phyloP scores from a whole-genome alignment of 805 yeast genomes.

The Candida sakaeoensis region DNA sequence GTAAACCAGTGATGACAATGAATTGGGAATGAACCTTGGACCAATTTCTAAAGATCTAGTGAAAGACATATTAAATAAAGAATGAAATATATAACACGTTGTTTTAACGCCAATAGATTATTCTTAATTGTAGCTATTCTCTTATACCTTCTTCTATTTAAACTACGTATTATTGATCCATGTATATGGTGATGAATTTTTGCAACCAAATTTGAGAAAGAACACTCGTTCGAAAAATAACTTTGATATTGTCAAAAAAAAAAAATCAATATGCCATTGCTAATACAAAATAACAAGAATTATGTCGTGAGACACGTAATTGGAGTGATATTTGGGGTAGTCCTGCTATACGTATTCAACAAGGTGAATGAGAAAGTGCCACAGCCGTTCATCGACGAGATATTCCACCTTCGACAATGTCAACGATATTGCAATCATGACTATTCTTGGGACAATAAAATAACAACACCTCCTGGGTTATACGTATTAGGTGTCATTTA shows the following conservation, averaged over 20 bases:
- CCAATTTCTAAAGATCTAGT: slow-evolving; percentile 9
- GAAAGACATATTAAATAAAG: slow-evolving; percentile 6
- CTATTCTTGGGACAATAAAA: slow-evolving; percentile 82
- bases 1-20: slow-evolving; percentile 17
- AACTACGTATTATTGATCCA: background rate
- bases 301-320: background rate
- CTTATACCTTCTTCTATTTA: background rate
- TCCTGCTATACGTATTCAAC: slow-evolving; percentile 13
- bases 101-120: background rate
- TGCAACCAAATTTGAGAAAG: slow-evolving; percentile 7
- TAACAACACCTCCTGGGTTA: slow-evolving; percentile 96
- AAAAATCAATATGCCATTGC: slow-evolving; percentile 9
- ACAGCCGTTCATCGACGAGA: slow-evolving; percentile 64
- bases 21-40: slow-evolving; percentile 16
- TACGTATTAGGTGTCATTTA: slow-evolving; percentile 49
- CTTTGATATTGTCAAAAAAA: background rate
- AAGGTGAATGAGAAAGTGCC: slow-evolving; percentile 19
- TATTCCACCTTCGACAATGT: slow-evolving; percentile 82
- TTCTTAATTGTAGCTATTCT: slow-evolving; percentile 1
- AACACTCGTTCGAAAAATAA: background rate
- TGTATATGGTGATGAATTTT: no score
- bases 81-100: background rate
- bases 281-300: slow-evolving; percentile 6
- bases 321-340: slow-evolving; percentile 10
- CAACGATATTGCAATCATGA: slow-evolving; percentile 58